Conservation (phyloP, 805 yeast genomes). For the Debaryomyces castellii region DNA sequence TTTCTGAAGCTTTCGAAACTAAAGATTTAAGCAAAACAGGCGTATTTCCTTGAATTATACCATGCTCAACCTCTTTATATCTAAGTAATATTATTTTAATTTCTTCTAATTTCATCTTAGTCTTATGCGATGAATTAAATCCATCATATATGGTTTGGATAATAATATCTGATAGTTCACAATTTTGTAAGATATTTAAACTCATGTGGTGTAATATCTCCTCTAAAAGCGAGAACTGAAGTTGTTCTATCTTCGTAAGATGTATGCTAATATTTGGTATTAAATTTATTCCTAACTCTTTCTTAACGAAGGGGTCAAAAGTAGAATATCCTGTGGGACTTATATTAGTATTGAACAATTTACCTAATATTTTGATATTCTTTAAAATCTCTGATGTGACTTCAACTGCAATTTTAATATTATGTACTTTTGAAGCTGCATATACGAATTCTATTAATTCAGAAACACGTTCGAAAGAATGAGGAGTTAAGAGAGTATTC, state of each 20-base stretch:
- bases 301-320: no score
- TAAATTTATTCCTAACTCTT: no score
- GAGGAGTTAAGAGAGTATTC: neutral
- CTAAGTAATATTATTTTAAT: neutral
- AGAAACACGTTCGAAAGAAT: neutral
- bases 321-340: no score
- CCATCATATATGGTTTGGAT: neutral
- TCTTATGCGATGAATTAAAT: neutral
- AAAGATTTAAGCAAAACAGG: neutral
- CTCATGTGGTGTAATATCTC: neutral
- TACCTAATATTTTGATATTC: neutral
- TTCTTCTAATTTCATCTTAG: neutral
- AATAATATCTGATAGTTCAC: neutral
- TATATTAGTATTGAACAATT: no score
- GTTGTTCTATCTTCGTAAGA: neutral
- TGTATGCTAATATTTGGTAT: neutral
- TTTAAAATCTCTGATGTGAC: neutral
- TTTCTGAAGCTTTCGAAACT: neutral
- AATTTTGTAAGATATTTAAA: neutral
- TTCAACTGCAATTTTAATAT: neutral
- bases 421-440: neutral
- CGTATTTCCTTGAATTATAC: neutral
- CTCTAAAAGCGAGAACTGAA: neutral
- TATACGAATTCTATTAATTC: neutral
- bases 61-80: neutral